Base-by-base conservation (phyloP, 2,329 filamentous ascomycete species). In the Emmonsia crescens region DNA sequence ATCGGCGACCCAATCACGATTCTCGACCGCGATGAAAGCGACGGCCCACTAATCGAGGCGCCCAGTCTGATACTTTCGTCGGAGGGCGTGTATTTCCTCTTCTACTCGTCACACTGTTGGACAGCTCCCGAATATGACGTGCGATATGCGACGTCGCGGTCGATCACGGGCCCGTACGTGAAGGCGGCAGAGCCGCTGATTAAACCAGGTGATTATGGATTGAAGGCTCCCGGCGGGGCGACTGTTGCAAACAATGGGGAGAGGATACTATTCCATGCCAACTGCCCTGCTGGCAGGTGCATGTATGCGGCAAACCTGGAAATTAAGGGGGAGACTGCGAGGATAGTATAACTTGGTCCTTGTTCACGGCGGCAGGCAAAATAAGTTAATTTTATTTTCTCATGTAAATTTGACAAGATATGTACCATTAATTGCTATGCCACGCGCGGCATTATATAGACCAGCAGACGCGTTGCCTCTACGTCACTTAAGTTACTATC, bases 11-110 rank as follows among this genome's bases (percentile, higher is more conserved):
- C 82, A 0, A 70, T 81, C 5, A 81, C 83, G 64, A 83, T 86
- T 60, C 76, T 84, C 27, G 85, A 88, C 61, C 76, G 87, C 2
- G 85, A 86, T 57, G 83, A 85, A 42, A 76, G 80, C 4, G 85
- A 88, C 65, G 81, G 84, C 0, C 83, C 84, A 3, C 73, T 87
- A 0, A 78, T 87, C 27, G 85, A 88, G 71, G 85, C 85, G 19
- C 85, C 85, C 0, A 78, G 77, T 61, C 66, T 87, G 24, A 72
- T 83, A 14, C 63, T 72, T 12, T 74, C 75, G 3, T 67, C 65
- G 0, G 76, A 77, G 21, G 58, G 48, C 0, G 74, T 76, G 16
- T 87, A 87, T 68, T 77, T 84, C 58, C 73, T 88, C 51, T 86
- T 87, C 70, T 88, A 82, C 72, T 85, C 82, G 67, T 82, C 80